Base-by-base conservation (phyloP, 2,329 filamentous ascomycete genomes). In the Dichotomopilus funicola region DNA sequence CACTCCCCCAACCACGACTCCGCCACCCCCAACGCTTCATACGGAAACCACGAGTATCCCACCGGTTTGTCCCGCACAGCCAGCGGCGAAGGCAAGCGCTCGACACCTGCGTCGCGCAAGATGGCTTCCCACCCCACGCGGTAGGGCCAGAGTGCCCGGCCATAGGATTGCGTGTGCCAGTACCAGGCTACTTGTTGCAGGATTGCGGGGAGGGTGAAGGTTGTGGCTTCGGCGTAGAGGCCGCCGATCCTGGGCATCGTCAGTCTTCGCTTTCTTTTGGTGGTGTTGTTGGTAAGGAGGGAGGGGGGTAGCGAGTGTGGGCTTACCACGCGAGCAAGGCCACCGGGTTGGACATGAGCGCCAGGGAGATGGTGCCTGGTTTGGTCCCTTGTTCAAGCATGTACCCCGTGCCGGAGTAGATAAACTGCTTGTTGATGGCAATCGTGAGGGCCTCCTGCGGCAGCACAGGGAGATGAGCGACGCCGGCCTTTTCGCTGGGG, bases 281-380 rank as follows among this genome's bases (percentile, higher is more conserved):
- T 2, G 19, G 19, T 27, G 19, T 2, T 27, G 3, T 27, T 27
- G 3, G 19, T 27, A 27, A 2, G 19, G 19, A 27, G 19, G 19
- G 19, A 27, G 19, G 19, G 19, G n/a, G n/a, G n/a, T n/a, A n/a
- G n/a, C n/a, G 19, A 27, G 19, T 27, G 19, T 27, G 19, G 19
- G 19, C 19, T 27, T 27, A 56, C 72, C 82, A 86, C 7, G 75
- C 73, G 1, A 86, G 71, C 13, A 85, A 63, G 0, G 80, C 78
- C 1, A 85, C 58, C 0, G 82, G 82, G 36, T 71, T 81, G 4
- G 76, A 69, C 4, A 74, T 69, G 0, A 86, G 66, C 0, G 73
- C 76, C 4, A 82, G 70, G 0, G 81, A 80, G 46, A 84, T 78
- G 0, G 81, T 85, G 0, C 74, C 71, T 0, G 82, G 78, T 6